Percentiles rank a stretch among this genome's conserved stretches.
phyloP scores from a whole-genome alignment of 2,329 filamentous ascomycete species.

The Fusarium foetens region DNA sequence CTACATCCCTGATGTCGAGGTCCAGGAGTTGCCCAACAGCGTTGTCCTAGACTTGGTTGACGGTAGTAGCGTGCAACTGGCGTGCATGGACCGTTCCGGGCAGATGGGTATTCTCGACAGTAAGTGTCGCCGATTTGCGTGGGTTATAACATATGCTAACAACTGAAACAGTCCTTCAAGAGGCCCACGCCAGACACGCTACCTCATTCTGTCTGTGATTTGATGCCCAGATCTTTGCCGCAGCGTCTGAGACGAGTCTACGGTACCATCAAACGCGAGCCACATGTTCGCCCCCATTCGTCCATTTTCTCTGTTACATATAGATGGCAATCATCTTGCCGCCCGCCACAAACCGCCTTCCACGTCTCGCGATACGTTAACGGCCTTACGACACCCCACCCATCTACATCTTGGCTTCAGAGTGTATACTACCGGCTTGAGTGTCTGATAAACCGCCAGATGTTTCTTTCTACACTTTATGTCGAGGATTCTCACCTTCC shows the following conservation, averaged over 20 bases:
- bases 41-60: slow-evolving; percentile 70
- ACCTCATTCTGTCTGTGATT: slow-evolving; percentile 47
- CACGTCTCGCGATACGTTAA: slow-evolving; percentile 28
- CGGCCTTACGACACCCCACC: slow-evolving; percentile 30
- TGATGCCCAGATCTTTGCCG: background rate
- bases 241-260: slow-evolving; percentile 6
- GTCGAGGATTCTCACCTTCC: background rate
- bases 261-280: slow-evolving; percentile 1
- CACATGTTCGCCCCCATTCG: background rate
- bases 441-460: slow-evolving; percentile 15
- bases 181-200: slow-evolving; percentile 50
- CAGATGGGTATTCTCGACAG: slow-evolving; percentile 65
- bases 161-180: slow-evolving; percentile 47
- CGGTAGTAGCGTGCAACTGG: slow-evolving; percentile 70
- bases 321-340: slow-evolving; percentile 13
- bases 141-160: slow-evolving; percentile 2
- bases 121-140: slow-evolving; percentile 51
- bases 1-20: slow-evolving; percentile 86
- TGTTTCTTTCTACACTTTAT: slow-evolving; percentile 1
- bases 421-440: slow-evolving; percentile 22
- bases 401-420: slow-evolving; percentile 19
- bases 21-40: slow-evolving; percentile 93
- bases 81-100: slow-evolving; percentile 69
- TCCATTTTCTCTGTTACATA: slow-evolving; percentile 25
- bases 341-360: slow-evolving; percentile 14